These are phyloP conservation scores for Chaetomidium leptoderma DNA, from an alignment of 495 filamentous ascomycete genomes.

Conservation along the genomic window DNA sequence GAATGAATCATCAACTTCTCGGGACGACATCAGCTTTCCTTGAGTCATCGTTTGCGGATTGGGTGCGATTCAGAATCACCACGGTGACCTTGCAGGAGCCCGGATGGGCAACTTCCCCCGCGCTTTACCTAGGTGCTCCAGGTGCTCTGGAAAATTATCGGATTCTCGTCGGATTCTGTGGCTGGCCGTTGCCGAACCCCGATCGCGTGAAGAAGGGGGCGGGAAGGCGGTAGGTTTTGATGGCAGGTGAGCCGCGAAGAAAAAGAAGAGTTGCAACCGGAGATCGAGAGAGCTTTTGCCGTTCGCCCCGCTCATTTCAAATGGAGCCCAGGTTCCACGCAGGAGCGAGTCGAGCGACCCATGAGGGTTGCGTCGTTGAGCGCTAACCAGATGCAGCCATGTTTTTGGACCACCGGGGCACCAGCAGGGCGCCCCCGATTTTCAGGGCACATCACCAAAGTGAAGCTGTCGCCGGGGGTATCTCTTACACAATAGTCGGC, in stretches of 20 bases:
- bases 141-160: neutral
- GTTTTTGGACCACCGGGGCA: neutral
- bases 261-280: neutral
- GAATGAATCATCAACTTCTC: neutral
- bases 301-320: neutral
- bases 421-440: too few species aligned
- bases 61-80: neutral
- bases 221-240: neutral
- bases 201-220: neutral
- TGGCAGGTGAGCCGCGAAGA: neutral
- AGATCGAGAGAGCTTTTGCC: neutral
- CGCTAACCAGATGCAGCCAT: neutral
- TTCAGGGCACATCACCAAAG: too few species aligned
- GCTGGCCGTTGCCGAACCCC: constrained; percentile 10
- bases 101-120: neutral
- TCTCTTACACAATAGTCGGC: neutral
- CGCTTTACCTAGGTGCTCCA: neutral
- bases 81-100: neutral
- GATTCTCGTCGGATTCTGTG: neutral
- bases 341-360: too few species aligned
- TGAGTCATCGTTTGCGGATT: neutral
- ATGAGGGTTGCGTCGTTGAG: neutral
- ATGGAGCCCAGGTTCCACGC: neutral
- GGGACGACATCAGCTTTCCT: neutral
- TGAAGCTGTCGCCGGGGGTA: neutral